Base-by-base conservation (phyloP, 1,139 yeast species). In the Debaryomycetaceae sp. region DNA sequence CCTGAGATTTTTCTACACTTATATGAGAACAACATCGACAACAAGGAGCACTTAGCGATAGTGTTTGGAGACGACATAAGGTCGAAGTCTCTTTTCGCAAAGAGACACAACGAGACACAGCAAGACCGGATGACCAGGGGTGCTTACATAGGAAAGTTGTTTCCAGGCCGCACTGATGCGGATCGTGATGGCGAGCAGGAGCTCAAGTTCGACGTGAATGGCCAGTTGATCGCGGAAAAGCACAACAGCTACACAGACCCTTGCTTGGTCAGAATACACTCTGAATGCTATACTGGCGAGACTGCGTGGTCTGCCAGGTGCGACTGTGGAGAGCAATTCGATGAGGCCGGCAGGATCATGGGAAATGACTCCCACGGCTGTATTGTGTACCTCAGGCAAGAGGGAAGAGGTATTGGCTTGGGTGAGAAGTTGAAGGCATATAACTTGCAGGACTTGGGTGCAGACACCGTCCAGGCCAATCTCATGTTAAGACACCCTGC, bases 241-340 rank as follows among this genome's bases (percentile, higher is more conserved):
- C 47, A 41, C 5, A 64, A 74, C 6, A 61, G 73, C 7, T 63
- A 50, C 46, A 66, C 35, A 70, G 87, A 47, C 55, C 88, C 60
- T 80, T 84, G 49, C 7, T 49, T 70, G 40, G 74, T 70, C 11
- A 76, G 98, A 46, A 89, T 94, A 49, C 99, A 94, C 59, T 87
- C 96, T 5, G 99, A 94, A 59, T 94, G 98, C 62, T 94, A 92
- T 65, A 94, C 99, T 0, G 98, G 98, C 6, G 99, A 94, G 60
- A 92, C 97, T 1, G 98, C 98, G 9, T 94, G 98, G 97, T 82
- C 94, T 43, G 98, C 98, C 2, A 77, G 99, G 40, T 94, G 98
- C 63, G 98, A 94, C 63, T 94, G 99, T 65, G 99, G 98, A 11
- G 98, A 94, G 63, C 98, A 94, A 68, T 87, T 94, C 52, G 97